Percentiles rank a stretch among this genome's conserved stretches.
Evolutionary conservation across 1,284 basidiomycete species (phyloP).

Genomic region (Irpex rosettiformis): DNA sequence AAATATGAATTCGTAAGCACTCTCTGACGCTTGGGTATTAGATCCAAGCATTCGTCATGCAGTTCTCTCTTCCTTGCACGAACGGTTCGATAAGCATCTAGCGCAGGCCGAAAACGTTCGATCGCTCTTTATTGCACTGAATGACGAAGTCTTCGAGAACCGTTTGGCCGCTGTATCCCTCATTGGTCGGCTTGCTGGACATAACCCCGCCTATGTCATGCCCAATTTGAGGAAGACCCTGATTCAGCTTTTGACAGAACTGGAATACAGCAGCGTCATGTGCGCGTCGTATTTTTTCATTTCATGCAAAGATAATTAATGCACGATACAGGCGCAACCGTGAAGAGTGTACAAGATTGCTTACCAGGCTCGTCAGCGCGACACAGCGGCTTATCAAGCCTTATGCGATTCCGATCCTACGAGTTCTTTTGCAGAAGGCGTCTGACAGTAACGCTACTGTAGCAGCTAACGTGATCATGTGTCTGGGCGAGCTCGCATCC

Average conservation of each 20-base stretch:
- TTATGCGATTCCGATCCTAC: constrained; percentile 95
- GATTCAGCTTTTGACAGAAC: constrained; percentile 94
- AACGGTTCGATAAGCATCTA: constrained; percentile 97
- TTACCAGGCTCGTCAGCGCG: constrained; percentile 86
- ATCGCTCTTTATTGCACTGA: constrained; percentile 95
- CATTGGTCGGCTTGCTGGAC: constrained; percentile 91
- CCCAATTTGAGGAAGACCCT: constrained; percentile 94
- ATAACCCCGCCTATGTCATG: constrained; percentile 99
- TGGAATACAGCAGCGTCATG: constrained; percentile 94
- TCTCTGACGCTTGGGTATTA: constrained; percentile 26
- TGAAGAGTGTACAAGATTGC: constrained; percentile 88
- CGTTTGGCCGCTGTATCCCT: constrained; percentile 87
- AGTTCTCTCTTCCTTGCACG: constrained; percentile 86
- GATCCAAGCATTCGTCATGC: constrained; percentile 84
- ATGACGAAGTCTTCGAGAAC: constrained; percentile 96
- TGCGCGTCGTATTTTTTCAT: constrained; percentile 26
- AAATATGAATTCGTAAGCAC: not conserved
- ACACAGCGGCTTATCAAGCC: constrained; percentile 95
- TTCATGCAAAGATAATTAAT: constrained; percentile 10
- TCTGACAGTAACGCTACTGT: constrained; percentile 85
- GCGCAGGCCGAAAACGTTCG: constrained; percentile 98
- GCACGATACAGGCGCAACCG: constrained; percentile 60
- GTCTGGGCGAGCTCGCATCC: constrained; percentile 90
- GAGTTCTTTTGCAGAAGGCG: constrained; percentile 87
- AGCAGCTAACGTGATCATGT: constrained; percentile 91